Evolutionary conservation across 345 rosid species (phyloP), one percentile per base, ranked within the genome.

Genomic region (Nasturtium officinale): DNA sequence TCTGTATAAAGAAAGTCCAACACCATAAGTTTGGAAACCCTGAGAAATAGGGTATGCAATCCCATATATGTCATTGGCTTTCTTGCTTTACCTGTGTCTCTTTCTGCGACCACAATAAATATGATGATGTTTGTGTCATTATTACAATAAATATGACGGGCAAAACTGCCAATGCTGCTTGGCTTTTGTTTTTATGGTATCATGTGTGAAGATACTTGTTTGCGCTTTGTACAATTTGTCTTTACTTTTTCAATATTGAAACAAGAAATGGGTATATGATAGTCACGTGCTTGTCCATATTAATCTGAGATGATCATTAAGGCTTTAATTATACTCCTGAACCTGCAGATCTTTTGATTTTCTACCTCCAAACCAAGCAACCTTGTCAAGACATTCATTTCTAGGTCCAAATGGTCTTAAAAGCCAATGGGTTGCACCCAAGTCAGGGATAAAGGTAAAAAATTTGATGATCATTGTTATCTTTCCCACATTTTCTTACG

Each of bases 371-470:
- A 91, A 89, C 74, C 80, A 90, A 82, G 99, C 90, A 76, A 95
- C 99, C 38, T 80, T 95, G 72, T 91, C 97, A 43, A 91, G 98
- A 74, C 99, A 95, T 85, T 89, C 97, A 61, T 76, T 95, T 71
- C 77, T 91, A 42, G 97, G 98, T 43, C 97, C 98, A 69, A 85
- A 81, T 74, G 97, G 99, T 86, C 90, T 95, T 79, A 82, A 42
- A 35, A 87, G 90, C n/a, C 91, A 91, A 65, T 87, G 96, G 98
- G 84, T 51, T 78, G 97, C 88, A 57, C 98, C 99, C 73, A 87
- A 79, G 67, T 38, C 87, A 5, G 87, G 73, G 79, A 83, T 82
- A 69, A 95, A 91, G 96, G 99, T 95, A 76, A 67, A 13, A 16
- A 3, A n/a, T n/a, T 6, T 63, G 4, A 32, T 64, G 55, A 42